Conservation (phyloP, 768 basidiomycete genomes). For the Suillus variegatus region DNA sequence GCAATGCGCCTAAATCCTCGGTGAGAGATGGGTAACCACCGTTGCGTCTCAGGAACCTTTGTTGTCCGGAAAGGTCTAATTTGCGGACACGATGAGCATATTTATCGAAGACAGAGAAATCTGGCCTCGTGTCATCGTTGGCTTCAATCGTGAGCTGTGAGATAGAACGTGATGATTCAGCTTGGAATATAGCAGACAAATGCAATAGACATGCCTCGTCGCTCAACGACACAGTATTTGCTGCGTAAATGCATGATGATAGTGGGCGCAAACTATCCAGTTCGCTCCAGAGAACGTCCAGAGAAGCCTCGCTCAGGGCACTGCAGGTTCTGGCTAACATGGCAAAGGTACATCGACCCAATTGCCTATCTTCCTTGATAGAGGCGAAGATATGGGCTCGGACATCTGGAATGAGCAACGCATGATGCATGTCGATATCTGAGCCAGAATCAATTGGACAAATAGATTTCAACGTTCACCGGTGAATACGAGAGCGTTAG, state of each 20-base stretch:
- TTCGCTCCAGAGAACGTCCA: conserved; percentile 2
- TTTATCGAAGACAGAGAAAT: not conserved
- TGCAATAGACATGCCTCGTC: not conserved
- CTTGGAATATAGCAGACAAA: not conserved
- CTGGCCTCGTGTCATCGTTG: not conserved
- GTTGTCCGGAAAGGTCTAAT: conserved; percentile 1
- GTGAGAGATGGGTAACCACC: not conserved
- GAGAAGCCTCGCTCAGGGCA: not conserved
- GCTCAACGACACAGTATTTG: not conserved
- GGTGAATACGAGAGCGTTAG: not conserved
- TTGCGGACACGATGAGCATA: conserved; percentile 4
- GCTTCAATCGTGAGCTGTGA: not conserved
- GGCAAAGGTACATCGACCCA: not conserved
- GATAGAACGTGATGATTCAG: not conserved
- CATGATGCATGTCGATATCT: not conserved
- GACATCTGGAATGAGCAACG: not conserved
- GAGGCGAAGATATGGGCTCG: not conserved
- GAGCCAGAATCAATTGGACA: not conserved
- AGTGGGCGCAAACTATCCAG: conserved; percentile 2
- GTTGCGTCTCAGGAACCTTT: not conserved
- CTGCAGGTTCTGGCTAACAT: conserved; percentile 3
- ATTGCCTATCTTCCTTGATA: conserved; percentile 1
- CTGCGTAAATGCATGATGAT: not conserved
- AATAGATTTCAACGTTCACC: not conserved
- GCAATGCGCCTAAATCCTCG: conserved; percentile 1